Base-by-base conservation (phyloP, 805 yeast genomes). In the Kuraishia molischiana region DNA sequence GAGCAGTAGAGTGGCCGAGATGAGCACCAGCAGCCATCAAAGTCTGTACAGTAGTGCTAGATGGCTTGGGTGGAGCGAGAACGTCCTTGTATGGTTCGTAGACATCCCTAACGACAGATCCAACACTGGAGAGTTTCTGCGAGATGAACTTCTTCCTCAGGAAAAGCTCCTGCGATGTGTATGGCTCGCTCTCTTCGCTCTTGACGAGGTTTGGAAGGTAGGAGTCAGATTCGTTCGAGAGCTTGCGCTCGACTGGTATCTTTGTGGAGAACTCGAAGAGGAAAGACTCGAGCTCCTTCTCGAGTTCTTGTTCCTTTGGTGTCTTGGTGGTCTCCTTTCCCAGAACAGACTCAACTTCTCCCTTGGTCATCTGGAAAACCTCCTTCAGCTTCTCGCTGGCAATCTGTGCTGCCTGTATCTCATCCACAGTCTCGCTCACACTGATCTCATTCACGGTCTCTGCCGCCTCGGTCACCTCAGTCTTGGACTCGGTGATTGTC, bases 1-100 rank as follows among this genome's bases (percentile, higher is more conserved):
- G 65, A 3, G 81, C 66, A 26, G 76, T 80, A n/a, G 95, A 72
- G 49, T 90, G 97, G 21, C 98, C 98, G 47, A 92, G 65, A 58
- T 92, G 98, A 34, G 90, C 90, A 37, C 96, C 97, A 0, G 97
- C 85, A 3, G 96, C 90, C 58, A 90, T 57, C 38, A 92, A 67
- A 40, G 77, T 77, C 22, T 85, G 65, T 28, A 87, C 65, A 2
- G 90, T 69, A 10, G 85, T 54, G 40, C 83, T 74, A 18, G 69
- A 59, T 18, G 76, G 64, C 11, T 65, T 49, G 26, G 72, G 63
- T 14, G 95, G 95, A 19, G 66, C 60, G 33, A 66, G 64, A 22
- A 79, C 64, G 42, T 83, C 83, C 43, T 71, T 66, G 51, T 79
- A 77, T 14, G 95, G 95, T 38, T 62, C 59, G 54, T 85, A 86